A percentile compares a stretch with the other conserved stretches of the same genome.
Evolutionary conservation across 106 monocot species (phyloP).

Genomic region (Triglochin maritima): DNA sequence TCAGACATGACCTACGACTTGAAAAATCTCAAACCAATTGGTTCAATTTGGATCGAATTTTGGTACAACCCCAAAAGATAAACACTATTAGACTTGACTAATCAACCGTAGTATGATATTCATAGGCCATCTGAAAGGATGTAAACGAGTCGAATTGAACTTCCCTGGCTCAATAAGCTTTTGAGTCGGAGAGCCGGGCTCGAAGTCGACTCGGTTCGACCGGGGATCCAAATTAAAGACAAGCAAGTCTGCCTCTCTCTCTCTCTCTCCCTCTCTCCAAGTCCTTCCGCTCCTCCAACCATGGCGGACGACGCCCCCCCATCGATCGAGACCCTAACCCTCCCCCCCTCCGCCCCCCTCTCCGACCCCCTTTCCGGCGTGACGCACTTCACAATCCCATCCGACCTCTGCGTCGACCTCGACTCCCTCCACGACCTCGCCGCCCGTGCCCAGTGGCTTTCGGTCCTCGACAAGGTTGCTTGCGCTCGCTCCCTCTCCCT

Average conservation of each 20-base stretch:
- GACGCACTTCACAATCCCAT: slow-evolving; percentile 17
- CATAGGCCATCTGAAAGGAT: no score
- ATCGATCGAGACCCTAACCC: neutral
- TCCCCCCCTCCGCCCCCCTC: neutral
- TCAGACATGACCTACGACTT: no score
- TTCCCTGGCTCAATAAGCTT: no score
- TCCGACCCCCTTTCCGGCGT: slow-evolving; percentile 19
- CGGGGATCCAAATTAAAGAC: neutral
- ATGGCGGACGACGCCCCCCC: neutral
- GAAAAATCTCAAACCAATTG: no score
- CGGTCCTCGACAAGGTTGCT: slow-evolving; percentile 44
- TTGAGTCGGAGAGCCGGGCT: no score
- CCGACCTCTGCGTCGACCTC: slow-evolving; percentile 37
- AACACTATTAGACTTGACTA: no score
- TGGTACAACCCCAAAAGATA: no score
- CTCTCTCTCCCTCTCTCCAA: neutral
- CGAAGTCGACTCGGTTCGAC: neutral
- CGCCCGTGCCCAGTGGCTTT: slow-evolving; percentile 47
- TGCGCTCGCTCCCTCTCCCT: slow-evolving; percentile 32
- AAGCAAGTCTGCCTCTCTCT: neutral
- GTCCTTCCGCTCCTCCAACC: neutral
- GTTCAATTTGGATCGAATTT: no score
- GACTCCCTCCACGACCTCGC: slow-evolving; percentile 45
- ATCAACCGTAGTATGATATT: no score
- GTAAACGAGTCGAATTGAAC: no score